phyloP scores from a whole-genome alignment of 345 rosid genomes.

The Laguncularia racemosa region DNA sequence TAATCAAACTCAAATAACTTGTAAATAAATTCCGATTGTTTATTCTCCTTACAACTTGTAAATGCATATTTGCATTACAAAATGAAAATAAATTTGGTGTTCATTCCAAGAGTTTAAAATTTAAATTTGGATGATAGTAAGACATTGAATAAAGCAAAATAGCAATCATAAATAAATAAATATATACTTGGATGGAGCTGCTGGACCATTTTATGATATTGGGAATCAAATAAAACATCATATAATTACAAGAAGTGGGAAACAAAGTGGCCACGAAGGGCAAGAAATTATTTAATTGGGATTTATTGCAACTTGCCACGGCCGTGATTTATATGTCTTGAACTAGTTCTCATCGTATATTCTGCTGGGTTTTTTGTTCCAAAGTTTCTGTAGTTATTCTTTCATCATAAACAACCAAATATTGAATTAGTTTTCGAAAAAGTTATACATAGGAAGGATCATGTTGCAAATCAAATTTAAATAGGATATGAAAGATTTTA shows the following conservation, averaged over 20 bases:
- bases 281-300: not conserved
- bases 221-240: not conserved
- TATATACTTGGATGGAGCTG: not conserved
- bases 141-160: constrained; percentile 1
- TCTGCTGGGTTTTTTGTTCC: not conserved
- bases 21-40: too few species aligned
- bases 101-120: too few species aligned
- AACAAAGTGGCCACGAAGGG: constrained; percentile 10
- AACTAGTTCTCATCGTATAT: too few species aligned
- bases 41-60: too few species aligned
- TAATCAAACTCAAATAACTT: too few species aligned
- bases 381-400: not conserved
- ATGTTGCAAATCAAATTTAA: too few species aligned
- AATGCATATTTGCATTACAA: too few species aligned
- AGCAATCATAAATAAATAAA: not conserved
- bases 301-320: constrained; percentile 5
- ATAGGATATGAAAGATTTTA: too few species aligned
- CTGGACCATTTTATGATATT: constrained; percentile 4
- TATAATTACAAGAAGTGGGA: constrained; percentile 7
- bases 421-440: too few species aligned
- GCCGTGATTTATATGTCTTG: not conserved
- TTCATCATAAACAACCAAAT: too few species aligned
- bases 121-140: not conserved
- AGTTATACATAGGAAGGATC: too few species aligned
- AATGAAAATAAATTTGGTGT: too few species aligned